Evolutionary conservation across 257 asterid genomes (phyloP).

Genomic region (Dorcoceras hygrometricum): DNA sequence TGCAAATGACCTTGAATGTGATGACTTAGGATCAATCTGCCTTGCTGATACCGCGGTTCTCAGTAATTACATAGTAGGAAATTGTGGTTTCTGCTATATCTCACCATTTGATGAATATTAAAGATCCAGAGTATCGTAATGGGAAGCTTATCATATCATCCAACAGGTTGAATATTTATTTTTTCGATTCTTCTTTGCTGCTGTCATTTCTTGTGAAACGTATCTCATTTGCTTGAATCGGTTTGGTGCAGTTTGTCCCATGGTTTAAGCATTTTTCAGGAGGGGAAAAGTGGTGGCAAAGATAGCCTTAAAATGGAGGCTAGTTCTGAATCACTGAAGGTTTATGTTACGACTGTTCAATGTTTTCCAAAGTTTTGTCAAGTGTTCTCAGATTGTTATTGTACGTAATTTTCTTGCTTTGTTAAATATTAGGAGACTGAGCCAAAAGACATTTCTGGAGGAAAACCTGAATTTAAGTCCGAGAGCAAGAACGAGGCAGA

Average conservation of each 20-base stretch:
- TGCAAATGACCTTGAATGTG: constrained; percentile 88
- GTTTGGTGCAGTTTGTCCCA: constrained; percentile 70
- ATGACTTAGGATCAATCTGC: constrained; percentile 82
- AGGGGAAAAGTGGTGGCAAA: constrained; percentile 60
- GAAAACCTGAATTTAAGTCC: constrained; percentile 54
- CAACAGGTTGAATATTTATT: constrained; percentile 48
- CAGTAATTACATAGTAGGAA: constrained; percentile 72
- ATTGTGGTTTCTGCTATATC: constrained; percentile 87
- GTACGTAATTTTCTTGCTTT: constrained; percentile 17
- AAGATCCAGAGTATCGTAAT: constrained; percentile 83
- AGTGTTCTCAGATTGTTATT: constrained; percentile 1
- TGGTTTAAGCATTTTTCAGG: constrained; percentile 84
- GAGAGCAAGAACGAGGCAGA: constrained; percentile 57
- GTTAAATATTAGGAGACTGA: constrained; percentile 39
- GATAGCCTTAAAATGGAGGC: constrained; percentile 71
- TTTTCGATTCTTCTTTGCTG: not conserved
- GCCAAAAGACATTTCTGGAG: constrained; percentile 34
- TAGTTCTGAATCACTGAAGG: constrained; percentile 71
- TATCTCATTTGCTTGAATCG: constrained; percentile 9
- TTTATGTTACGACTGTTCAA: constrained; percentile 30
- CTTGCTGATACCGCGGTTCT: constrained; percentile 62
- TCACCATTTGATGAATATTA: constrained; percentile 63
- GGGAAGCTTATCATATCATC: constrained; percentile 96
- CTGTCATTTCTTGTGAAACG: not conserved
- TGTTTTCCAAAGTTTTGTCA: constrained; percentile 5